Evolutionary conservation across 306 rosid genomes (phyloP).

Genomic region (Vachellia collinsii): DNA sequence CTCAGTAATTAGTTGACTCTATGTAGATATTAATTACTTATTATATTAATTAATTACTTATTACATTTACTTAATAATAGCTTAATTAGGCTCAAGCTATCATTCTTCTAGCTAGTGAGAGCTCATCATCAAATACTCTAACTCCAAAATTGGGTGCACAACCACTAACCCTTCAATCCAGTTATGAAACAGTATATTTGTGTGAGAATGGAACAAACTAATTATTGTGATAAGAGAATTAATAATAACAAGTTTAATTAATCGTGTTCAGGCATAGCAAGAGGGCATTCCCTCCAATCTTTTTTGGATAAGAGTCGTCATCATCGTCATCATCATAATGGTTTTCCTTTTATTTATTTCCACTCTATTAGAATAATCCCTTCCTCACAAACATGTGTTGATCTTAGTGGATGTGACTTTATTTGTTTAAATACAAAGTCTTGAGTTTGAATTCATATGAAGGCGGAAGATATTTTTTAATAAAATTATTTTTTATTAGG

Average conservation of each 20-base stretch:
- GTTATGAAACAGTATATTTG: not conserved
- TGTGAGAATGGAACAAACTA: not conserved
- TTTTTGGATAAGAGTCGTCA: conserved; percentile 33
- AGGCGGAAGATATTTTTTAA: too few species aligned
- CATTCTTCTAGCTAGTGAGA: conserved; percentile 11
- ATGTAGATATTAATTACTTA: too few species aligned
- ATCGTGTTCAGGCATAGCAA: conserved; percentile 27
- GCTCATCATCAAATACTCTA: conserved; percentile 24
- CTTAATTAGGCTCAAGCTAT: conserved; percentile 32
- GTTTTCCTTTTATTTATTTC: conserved; percentile 24
- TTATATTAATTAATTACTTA: not conserved
- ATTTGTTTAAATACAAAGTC: too few species aligned
- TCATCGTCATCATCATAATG: conserved; percentile 11
- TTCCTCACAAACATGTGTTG: not conserved
- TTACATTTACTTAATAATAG: not conserved
- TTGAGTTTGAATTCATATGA: too few species aligned
- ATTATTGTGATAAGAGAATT: not conserved
- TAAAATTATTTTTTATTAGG: too few species aligned
- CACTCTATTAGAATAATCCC: too few species aligned
- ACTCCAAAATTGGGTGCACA: conserved; percentile 1
- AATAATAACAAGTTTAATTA: not conserved
- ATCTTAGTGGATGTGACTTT: not conserved
- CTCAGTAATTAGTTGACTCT: not conserved
- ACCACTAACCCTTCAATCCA: not conserved
- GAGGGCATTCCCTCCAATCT: conserved; percentile 39